phyloP scores from a whole-genome alignment of 176 grass and related monocot genomes.

The Musa acuminata region DNA sequence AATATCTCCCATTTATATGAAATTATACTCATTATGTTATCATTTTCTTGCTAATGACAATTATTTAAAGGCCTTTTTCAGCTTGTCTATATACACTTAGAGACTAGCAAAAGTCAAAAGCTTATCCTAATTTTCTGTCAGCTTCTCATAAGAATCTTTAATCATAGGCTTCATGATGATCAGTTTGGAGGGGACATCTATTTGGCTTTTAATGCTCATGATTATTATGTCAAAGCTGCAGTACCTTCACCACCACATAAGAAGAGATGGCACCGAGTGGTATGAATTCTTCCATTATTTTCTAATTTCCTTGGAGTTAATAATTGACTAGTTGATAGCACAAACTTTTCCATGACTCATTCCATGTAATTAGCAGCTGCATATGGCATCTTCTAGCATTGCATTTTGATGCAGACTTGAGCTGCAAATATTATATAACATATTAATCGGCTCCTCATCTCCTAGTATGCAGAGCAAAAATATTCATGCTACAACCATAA shows the following conservation, averaged over 20 bases:
- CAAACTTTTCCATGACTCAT: not conserved
- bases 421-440: no score
- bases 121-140: slow-evolving; percentile 6
- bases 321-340: not conserved
- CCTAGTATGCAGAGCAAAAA: no score
- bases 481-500: no score
- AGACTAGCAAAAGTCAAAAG: not conserved
- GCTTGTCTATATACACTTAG: not conserved
- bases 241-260: slow-evolving; percentile 59
- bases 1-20: not conserved
- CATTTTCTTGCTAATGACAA: not conserved
- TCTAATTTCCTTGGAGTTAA: not conserved
- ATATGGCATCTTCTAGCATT: no score
- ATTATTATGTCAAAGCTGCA: slow-evolving; percentile 52
- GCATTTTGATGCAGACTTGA: no score
- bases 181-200: slow-evolving; percentile 61
- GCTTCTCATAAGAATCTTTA: slow-evolving; percentile 19
- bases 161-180: slow-evolving; percentile 62
- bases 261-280: slow-evolving; percentile 73
- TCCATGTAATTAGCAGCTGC: no score
- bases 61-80: not conserved
- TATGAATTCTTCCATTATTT: slow-evolving; percentile 28
- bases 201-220: slow-evolving; percentile 87
- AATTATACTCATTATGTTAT: not conserved
- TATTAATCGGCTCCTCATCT: no score